Evolutionary conservation across 768 basidiomycete genomes (phyloP), one percentile per base, ranked within the genome.

Genomic region (Pluteus cervinus): DNA sequence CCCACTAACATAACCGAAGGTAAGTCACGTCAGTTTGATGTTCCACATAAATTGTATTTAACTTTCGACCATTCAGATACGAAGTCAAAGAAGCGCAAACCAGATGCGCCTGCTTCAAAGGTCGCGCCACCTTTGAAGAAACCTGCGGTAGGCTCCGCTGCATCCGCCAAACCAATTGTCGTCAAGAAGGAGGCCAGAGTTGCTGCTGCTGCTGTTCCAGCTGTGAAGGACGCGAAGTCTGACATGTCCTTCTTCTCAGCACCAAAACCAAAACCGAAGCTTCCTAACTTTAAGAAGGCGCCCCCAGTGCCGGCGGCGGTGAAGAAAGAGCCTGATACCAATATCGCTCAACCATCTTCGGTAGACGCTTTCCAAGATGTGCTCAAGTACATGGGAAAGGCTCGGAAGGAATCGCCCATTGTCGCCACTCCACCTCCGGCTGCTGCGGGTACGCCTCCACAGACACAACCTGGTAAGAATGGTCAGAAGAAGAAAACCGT

Each of bases 161-260:
- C 63, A n/a, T 57, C 71, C 3, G 57, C 63, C 12, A 69, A 68
- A 43, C 61, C 69, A 12, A 42, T 53, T 12, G 54, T 57, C 4
- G 66, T 74, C 41, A 87, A 85, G 69, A 82, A 76, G 54, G 83
- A 85, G 52, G 38, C 51, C 11, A 64, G 62, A 30, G 36, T 45
- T 8, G 40, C 51, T 12, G 37, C 51, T 4, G 43, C 60, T 11
- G 30, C 53, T 3, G 43, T 56, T 1, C 56, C 60, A 1, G 53
- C 65, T 3, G 69, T 76, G 40, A 86, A 87, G 55, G 85, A 84
- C 47, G 82, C 85, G 12, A 84, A 87, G 63, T 80, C 85, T 9
- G 88, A 90, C 57, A 83, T 81, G 32, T 87, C 85, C 2, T 90
- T 91, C 60, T 91, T 91, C 60, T 89, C 87, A 37, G 81, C 83